A percentile compares a stretch with the other conserved stretches of the same genome.
Conservation (phyloP, 352 stramenopile species). For the Phytophthora sojae region DNA sequence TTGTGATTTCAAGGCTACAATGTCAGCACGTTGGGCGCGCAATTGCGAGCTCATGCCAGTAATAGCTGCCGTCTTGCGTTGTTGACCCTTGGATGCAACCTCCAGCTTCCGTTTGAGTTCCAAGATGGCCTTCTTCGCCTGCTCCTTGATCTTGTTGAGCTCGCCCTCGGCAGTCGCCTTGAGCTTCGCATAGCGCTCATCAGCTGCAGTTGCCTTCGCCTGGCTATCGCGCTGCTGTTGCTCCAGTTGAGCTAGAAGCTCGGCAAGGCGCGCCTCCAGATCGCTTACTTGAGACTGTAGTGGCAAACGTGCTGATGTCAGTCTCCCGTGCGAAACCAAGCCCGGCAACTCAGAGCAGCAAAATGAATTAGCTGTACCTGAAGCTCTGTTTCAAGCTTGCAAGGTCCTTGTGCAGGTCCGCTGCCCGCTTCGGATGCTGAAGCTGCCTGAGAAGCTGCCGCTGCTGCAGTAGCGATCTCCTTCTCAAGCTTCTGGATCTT, state of each 20-base stretch:
- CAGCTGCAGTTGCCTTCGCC: conserved; percentile 56
- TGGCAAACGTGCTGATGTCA: background rate
- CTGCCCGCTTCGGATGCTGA: conserved; percentile 47
- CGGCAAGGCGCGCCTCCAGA: conserved; percentile 43
- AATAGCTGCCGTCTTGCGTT: conserved; percentile 61
- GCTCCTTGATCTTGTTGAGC: conserved; percentile 87
- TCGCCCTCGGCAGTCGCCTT: conserved; percentile 80
- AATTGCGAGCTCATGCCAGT: conserved; percentile 49
- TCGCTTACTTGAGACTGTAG: conserved; percentile 51
- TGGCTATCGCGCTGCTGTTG: conserved; percentile 55
- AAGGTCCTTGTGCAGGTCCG: conserved; percentile 28
- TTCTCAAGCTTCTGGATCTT: conserved; percentile 72
- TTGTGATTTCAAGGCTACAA: conserved; percentile 62
- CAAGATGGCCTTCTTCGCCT: conserved; percentile 88
- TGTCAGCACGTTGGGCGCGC: conserved; percentile 62
- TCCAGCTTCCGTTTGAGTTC: conserved; percentile 86
- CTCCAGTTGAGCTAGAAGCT: conserved; percentile 56
- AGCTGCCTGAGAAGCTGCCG: conserved; percentile 35
- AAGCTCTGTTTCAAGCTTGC: conserved; percentile 47
- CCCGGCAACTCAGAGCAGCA: background rate
- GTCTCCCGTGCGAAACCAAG: background rate
- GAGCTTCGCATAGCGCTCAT: conserved; percentile 80
- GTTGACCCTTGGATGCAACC: conserved; percentile 59
- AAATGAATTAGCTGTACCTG: conserved; percentile 25
- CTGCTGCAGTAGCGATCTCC: conserved; percentile 44